Conservation (phyloP, 139 green algal genomes). For the Protoeuglena noctilucae region DNA sequence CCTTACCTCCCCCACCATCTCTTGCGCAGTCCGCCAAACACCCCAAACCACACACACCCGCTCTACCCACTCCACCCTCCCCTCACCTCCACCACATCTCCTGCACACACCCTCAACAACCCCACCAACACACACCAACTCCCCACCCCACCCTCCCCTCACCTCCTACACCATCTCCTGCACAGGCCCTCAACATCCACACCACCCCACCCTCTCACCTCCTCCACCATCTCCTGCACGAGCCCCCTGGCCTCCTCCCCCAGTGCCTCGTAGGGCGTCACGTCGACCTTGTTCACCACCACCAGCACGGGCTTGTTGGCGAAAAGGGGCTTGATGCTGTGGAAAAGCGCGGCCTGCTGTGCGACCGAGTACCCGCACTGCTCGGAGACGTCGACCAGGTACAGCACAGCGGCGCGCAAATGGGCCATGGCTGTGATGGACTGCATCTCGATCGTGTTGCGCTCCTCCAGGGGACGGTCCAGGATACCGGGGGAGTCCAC, state of each 20-base stretch:
- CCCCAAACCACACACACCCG: conserved; percentile 6
- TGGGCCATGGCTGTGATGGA: conserved; percentile 94
- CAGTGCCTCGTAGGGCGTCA: conserved; percentile 19
- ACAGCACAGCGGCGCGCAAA: conserved; percentile 85
- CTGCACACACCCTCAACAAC: too few relatives aligned
- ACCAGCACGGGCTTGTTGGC: conserved; percentile 95
- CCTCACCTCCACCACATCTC: too few relatives aligned
- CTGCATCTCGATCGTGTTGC: conserved; percentile 99
- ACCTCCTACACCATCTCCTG: too few relatives aligned
- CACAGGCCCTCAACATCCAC: too few relatives aligned
- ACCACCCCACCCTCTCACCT: conserved; percentile 26
- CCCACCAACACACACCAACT: too few relatives aligned
- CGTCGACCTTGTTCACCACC: conserved; percentile 87
- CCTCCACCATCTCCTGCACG: conserved; percentile 61
- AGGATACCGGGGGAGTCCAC: conserved; percentile 98
- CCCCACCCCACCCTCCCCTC: too few relatives aligned
- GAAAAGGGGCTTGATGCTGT: conserved; percentile 96
- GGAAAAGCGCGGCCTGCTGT: conserved; percentile 90
- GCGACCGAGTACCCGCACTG: conserved; percentile 84
- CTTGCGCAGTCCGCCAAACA: too few relatives aligned
- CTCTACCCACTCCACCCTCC: conserved; percentile 3
- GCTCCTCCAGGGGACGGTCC: conserved; percentile 91
- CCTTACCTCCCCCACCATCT: too few relatives aligned
- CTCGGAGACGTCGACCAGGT: conserved; percentile 90
- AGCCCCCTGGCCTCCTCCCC: conserved; percentile 36